A percentile compares a stretch with the other conserved stretches of the same genome.
Evolutionary conservation across 495 filamentous ascomycete genomes (phyloP).

Genomic region (Immersiella caudata): DNA sequence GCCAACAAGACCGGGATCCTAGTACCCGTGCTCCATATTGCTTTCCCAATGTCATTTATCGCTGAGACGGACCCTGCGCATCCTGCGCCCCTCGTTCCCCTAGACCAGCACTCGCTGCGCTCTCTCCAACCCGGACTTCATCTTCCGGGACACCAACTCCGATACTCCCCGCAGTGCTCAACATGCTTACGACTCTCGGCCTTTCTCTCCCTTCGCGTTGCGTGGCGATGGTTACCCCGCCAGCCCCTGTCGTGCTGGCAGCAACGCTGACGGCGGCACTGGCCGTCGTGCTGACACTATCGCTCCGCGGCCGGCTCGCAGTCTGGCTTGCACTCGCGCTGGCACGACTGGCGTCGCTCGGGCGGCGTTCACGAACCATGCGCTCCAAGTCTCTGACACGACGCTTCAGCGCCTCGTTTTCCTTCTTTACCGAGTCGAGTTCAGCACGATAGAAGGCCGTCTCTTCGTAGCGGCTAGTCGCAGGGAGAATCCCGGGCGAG

Average conservation of each 20-base stretch:
- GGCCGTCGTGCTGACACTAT: constrained; percentile 44
- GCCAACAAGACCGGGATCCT: neutral
- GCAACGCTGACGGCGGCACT: constrained; percentile 50
- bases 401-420: constrained; percentile 77
- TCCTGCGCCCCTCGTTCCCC: constrained; percentile 5
- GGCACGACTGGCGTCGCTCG: constrained; percentile 44
- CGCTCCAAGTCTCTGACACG: constrained; percentile 76
- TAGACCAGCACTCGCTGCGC: constrained; percentile 55
- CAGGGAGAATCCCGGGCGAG: constrained; percentile 52
- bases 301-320: constrained; percentile 32
- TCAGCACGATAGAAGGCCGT: constrained; percentile 67
- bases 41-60: neutral
- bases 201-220: constrained; percentile 37
- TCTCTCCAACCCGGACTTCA: constrained; percentile 58
- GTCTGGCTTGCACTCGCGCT: constrained; percentile 15
- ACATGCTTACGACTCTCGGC: constrained; percentile 38
- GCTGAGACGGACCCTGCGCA: neutral
- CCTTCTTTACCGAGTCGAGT: constrained; percentile 70
- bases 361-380: constrained; percentile 48
- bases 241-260: constrained; percentile 30
- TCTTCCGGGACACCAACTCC: constrained; percentile 52
- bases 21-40: neutral
- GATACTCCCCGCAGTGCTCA: constrained; percentile 42
- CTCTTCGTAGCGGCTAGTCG: constrained; percentile 71
- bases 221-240: constrained; percentile 37